These are phyloP conservation scores for Dichotomocladium elegans DNA, from an alignment of 371 early-diverging fungal species.

Conservation along the genomic window DNA sequence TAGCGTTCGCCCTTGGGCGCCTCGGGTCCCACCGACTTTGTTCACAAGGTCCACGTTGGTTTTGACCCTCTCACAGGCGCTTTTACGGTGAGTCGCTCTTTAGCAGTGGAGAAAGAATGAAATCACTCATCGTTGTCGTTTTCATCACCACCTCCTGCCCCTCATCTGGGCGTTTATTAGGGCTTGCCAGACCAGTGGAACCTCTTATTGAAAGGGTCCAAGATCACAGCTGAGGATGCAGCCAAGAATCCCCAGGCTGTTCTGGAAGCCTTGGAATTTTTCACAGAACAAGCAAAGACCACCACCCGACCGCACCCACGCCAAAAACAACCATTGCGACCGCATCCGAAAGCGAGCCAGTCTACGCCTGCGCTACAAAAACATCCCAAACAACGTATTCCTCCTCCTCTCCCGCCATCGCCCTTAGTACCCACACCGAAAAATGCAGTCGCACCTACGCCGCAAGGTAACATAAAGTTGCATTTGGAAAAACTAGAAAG, in stretches of 20 bases:
- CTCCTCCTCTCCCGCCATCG: too few species aligned
- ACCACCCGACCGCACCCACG: conserved; percentile 8
- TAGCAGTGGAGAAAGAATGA: not conserved
- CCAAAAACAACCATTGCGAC: not conserved
- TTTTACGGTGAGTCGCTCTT: conserved; percentile 72
- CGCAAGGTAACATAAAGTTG: too few species aligned
- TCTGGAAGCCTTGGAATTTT: conserved; percentile 93
- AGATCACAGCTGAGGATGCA: conserved; percentile 93
- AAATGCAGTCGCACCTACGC: too few species aligned
- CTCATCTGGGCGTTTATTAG: conserved; percentile 23
- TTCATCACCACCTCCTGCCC: not conserved
- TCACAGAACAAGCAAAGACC: conserved; percentile 74
- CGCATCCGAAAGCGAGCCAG: conserved; percentile 4
- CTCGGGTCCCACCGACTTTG: conserved; percentile 91
- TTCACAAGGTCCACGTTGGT: conserved; percentile 94
- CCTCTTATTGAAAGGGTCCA: conserved; percentile 81
- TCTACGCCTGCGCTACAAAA: conserved; percentile 3
- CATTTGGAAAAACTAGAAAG: too few species aligned
- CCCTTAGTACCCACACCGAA: too few species aligned
- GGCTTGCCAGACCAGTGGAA: conserved; percentile 95
- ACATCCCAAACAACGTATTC: not conserved
- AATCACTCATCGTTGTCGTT: not conserved
- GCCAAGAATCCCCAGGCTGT: conserved; percentile 97
- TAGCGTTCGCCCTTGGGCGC: conserved; percentile 63
- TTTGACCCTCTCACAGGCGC: conserved; percentile 91